Evolutionary conservation across 352 stramenopile genomes (phyloP).

Genomic region (Peronospora destructor): DNA sequence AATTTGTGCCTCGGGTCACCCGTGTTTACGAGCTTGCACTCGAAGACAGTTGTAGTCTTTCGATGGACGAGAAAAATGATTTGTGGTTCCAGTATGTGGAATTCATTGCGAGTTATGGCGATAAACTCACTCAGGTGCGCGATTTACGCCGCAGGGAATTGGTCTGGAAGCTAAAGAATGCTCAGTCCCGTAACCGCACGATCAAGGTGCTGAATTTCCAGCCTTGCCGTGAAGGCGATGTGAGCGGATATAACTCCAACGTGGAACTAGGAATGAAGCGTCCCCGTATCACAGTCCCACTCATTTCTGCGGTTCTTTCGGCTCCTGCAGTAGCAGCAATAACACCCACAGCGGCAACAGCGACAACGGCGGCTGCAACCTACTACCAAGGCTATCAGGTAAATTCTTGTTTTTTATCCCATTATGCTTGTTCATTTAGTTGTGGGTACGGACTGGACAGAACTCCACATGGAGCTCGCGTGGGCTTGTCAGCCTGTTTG

Average conservation of each 20-base stretch:
- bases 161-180: conserved; percentile 64
- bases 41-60: conserved; percentile 42
- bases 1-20: conserved; percentile 37
- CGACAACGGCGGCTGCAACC: conserved; percentile 27
- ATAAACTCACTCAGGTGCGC: conserved; percentile 40
- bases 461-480: conserved; percentile 15
- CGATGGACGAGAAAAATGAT: conserved; percentile 71
- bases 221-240: conserved; percentile 10
- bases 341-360: conserved; percentile 11
- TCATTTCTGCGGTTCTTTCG: conserved; percentile 15
- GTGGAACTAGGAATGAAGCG: conserved; percentile 46
- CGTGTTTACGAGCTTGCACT: conserved; percentile 45
- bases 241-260: conserved; percentile 29
- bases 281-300: conserved; percentile 36
- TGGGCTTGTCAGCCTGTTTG: conserved; percentile 15
- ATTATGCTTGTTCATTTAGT: conserved; percentile 22
- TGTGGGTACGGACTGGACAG: conserved; percentile 17
- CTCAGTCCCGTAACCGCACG: conserved; percentile 39
- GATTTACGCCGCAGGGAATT: conserved; percentile 44
- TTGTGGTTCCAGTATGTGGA: conserved; percentile 76
- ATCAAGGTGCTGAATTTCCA: conserved; percentile 56
- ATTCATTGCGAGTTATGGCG: conserved; percentile 57
- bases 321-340: conserved; percentile 11
- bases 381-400: conserved; percentile 83
- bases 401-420: conserved; percentile 29